Percentiles rank a stretch among this genome's conserved stretches.
These are phyloP conservation scores for Gymnopilus dilepis DNA, from an alignment of 768 basidiomycete genomes.

Conservation along the genomic window DNA sequence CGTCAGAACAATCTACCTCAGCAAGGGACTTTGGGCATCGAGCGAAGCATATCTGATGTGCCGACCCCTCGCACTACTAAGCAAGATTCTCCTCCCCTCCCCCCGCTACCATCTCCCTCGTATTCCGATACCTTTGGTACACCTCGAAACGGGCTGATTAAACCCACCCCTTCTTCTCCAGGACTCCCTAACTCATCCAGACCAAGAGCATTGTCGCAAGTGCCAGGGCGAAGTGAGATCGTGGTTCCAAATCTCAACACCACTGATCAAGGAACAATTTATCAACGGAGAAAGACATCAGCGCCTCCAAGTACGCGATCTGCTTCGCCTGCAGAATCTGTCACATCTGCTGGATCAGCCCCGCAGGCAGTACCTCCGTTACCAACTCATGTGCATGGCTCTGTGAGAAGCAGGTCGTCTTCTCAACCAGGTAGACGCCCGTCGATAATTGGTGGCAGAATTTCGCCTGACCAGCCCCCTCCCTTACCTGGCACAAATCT, in stretches of 20 bases:
- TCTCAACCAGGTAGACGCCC: conserved; percentile 82
- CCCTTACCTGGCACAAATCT: conserved; percentile 49
- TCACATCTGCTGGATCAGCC: conserved; percentile 46
- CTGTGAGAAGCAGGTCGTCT: conserved; percentile 63
- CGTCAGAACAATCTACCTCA: conserved; percentile 24
- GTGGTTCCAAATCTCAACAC: conserved; percentile 52
- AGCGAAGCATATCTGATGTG: conserved; percentile 41
- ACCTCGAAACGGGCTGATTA: conserved; percentile 39
- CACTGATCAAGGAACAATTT: conserved; percentile 70
- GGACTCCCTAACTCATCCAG: conserved; percentile 49
- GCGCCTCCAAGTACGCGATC: conserved; percentile 61
- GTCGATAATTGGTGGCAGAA: conserved; percentile 55
- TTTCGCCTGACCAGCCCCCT: conserved; percentile 60
- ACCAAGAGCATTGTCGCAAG: conserved; percentile 63
- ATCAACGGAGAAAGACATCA: conserved; percentile 68
- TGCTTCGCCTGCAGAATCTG: conserved; percentile 56
- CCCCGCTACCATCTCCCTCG: conserved; percentile 62
- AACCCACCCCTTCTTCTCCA: conserved; percentile 57
- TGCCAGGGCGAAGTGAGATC: conserved; percentile 44
- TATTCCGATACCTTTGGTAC: conserved; percentile 34
- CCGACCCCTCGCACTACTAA: conserved; percentile 43
- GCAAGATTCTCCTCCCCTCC: conserved; percentile 68
- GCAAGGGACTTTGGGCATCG: conserved; percentile 29
- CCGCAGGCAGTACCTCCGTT: conserved; percentile 39
- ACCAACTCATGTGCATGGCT: conserved; percentile 46